These are phyloP conservation scores for Pseudogymnoascus sp. DNA, from an alignment of 2,329 filamentous ascomycete genomes.

Conservation along the genomic window DNA sequence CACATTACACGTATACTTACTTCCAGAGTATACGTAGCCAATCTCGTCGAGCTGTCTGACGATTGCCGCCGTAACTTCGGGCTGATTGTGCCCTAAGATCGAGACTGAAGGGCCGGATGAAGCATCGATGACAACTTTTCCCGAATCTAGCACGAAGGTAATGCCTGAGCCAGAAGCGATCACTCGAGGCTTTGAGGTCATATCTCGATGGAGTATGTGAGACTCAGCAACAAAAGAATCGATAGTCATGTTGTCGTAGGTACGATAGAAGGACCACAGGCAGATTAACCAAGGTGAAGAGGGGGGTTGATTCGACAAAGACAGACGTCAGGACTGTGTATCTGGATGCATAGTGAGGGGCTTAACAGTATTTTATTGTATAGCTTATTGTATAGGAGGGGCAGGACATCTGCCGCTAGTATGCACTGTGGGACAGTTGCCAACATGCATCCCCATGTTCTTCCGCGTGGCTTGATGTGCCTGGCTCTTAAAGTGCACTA, in stretches of 20 bases:
- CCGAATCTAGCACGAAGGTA: neutral
- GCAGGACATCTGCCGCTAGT: neutral
- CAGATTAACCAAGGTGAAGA: neutral
- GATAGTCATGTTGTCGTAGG: neutral
- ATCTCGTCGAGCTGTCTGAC: neutral
- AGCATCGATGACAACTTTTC: neutral
- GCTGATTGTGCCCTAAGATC: neutral
- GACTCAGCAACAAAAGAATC: neutral
- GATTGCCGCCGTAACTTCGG: neutral
- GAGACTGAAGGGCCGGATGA: neutral
- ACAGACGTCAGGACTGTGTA: neutral
- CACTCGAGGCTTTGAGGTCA: neutral
- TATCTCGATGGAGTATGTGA: neutral
- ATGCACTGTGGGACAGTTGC: neutral
- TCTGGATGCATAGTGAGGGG: neutral
- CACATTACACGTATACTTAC: conserved; percentile 29
- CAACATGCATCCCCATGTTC: neutral
- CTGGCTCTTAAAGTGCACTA: neutral
- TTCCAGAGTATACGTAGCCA: neutral
- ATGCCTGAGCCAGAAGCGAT: neutral
- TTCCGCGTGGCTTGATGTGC: neutral
- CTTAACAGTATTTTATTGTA: neutral
- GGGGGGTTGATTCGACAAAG: neutral
- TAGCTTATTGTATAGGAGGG: neutral
- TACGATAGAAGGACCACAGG: neutral